These are phyloP conservation scores for Clathrospora elynae DNA, from an alignment of 2,329 filamentous ascomycete genomes.

Conservation along the genomic window DNA sequence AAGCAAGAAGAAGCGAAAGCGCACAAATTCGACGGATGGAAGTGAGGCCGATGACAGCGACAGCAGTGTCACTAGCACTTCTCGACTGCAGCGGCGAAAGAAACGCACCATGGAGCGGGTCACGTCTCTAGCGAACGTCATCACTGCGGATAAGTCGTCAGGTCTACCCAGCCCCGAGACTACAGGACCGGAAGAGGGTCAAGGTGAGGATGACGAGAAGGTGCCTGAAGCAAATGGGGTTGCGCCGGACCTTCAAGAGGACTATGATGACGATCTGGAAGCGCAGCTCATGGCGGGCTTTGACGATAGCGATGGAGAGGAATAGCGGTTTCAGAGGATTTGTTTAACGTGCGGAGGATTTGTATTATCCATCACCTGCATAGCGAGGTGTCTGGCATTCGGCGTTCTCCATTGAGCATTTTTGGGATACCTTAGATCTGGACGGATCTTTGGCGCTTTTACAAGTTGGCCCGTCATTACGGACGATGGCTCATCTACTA, in stretches of 20 bases:
- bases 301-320: constrained; percentile 30
- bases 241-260: constrained; percentile 49
- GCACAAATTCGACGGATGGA: constrained; percentile 37
- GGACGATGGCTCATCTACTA: no score
- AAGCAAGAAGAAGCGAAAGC: constrained; percentile 46
- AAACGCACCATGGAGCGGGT: constrained; percentile 55
- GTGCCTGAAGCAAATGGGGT: constrained; percentile 38
- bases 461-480: no score
- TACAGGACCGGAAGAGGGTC: constrained; percentile 47
- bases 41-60: constrained; percentile 52
- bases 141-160: constrained; percentile 47
- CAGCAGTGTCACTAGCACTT: constrained; percentile 42
- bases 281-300: constrained; percentile 52
- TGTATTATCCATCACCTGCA: constrained; percentile 33
- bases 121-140: constrained; percentile 54
- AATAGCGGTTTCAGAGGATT: constrained; percentile 11
- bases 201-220: constrained; percentile 53
- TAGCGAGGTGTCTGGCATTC: constrained; percentile 47
- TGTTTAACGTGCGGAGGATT: not conserved
- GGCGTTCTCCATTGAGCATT: constrained; percentile 28
- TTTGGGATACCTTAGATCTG: constrained; percentile 15
- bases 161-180: constrained; percentile 50
- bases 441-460: constrained; percentile 7
- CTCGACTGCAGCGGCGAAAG: constrained; percentile 54
- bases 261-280: constrained; percentile 60